phyloP scores from a whole-genome alignment of 179 eudicot species.

The Camellia oleifera region DNA sequence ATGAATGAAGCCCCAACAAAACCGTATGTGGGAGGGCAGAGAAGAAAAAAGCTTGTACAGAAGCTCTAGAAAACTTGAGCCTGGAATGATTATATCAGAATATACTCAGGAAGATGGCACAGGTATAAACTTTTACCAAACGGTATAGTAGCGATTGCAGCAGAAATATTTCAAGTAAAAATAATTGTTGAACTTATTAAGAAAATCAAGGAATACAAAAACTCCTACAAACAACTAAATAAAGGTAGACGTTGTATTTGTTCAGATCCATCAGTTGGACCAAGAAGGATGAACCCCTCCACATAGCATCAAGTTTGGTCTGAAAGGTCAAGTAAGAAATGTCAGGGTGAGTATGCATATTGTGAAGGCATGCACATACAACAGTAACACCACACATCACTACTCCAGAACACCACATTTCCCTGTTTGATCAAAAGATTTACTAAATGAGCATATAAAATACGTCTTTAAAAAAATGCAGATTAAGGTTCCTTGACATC shows the following conservation, averaged over 20 bases:
- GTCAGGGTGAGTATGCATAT: not conserved
- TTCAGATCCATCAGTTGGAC: not conserved
- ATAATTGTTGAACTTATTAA: not conserved
- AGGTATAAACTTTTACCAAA: not conserved
- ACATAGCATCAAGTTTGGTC: not conserved
- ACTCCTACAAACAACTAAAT: not conserved
- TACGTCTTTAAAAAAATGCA: not conserved
- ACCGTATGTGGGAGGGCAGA: not conserved
- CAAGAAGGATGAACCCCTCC: not conserved
- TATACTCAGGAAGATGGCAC: not conserved
- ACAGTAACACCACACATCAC: not conserved
- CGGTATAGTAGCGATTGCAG: not conserved
- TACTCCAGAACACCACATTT: not conserved
- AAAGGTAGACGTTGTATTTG: not conserved
- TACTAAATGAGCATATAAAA: not conserved
- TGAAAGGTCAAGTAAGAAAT: not conserved
- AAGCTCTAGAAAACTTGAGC: not conserved
- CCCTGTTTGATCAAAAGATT: not conserved
- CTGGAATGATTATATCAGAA: not conserved
- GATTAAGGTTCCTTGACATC: not conserved
- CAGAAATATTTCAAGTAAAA: not conserved
- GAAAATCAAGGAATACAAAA: not conserved
- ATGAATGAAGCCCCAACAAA: not conserved
- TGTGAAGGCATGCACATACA: not conserved
- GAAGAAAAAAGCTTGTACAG: not conserved